Percentiles rank a stretch among this genome's conserved stretches.
Conservation (phyloP, 768 basidiomycete genomes). For the Lactarius tabidus region DNA sequence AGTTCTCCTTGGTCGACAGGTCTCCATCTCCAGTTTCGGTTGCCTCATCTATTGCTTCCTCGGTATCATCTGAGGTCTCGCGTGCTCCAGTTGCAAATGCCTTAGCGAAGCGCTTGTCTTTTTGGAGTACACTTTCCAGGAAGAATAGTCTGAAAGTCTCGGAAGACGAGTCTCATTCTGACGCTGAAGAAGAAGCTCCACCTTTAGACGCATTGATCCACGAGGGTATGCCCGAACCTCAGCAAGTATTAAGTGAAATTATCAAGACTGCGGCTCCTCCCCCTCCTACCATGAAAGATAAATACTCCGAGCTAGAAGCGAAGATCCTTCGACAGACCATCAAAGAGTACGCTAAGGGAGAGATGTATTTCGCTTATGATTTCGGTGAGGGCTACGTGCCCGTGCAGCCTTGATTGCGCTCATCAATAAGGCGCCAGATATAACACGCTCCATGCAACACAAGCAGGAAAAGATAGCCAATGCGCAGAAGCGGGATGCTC, state of each 20-base stretch:
- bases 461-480: slow-evolving; percentile 65
- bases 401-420: neutral
- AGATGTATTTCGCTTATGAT: slow-evolving; percentile 86
- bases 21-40: slow-evolving; percentile 30
- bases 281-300: slow-evolving; percentile 60
- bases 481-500: slow-evolving; percentile 51
- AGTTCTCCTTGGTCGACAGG: slow-evolving; percentile 24
- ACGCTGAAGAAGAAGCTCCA: slow-evolving; percentile 19
- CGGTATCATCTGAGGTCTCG: slow-evolving; percentile 46
- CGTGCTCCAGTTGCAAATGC: slow-evolving; percentile 54
- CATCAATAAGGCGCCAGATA: slow-evolving; percentile 43
- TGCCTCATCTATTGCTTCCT: slow-evolving; percentile 49
- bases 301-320: slow-evolving; percentile 69
- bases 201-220: slow-evolving; percentile 25
- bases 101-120: slow-evolving; percentile 63
- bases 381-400: slow-evolving; percentile 53
- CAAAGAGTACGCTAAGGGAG: slow-evolving; percentile 72
- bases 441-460: slow-evolving; percentile 78
- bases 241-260: slow-evolving; percentile 53
- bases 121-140: slow-evolving; percentile 65
- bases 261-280: slow-evolving; percentile 57
- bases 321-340: slow-evolving; percentile 80
- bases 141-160: slow-evolving; percentile 1
- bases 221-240: slow-evolving; percentile 34
- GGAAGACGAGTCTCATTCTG: slow-evolving; percentile 7